Evolutionary conservation across 495 filamentous ascomycete genomes (phyloP).

Genomic region (Neurospora sp.): DNA sequence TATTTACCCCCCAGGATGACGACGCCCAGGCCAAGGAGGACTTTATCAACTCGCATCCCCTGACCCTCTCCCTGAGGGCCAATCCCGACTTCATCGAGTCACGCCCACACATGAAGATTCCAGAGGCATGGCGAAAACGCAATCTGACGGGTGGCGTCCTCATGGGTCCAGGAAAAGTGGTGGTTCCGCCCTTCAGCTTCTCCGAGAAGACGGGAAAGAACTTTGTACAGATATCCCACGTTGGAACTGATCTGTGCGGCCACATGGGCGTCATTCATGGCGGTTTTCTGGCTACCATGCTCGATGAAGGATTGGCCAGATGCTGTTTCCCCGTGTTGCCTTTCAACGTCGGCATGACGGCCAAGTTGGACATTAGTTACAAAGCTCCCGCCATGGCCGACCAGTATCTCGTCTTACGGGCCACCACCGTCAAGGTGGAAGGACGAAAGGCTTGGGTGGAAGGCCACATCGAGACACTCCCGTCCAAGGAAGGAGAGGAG

Average conservation of each 20-base stretch:
- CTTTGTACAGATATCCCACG: slow-evolving; percentile 64
- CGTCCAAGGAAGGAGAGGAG: slow-evolving; percentile 28
- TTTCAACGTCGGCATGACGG: slow-evolving; percentile 82
- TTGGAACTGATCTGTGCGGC: slow-evolving; percentile 77
- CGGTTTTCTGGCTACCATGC: slow-evolving; percentile 78
- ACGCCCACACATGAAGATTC: slow-evolving; percentile 81
- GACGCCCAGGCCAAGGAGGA: slow-evolving; percentile 54
- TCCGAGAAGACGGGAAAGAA: slow-evolving; percentile 58
- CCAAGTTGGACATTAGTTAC: slow-evolving; percentile 86
- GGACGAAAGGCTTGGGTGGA: slow-evolving; percentile 96
- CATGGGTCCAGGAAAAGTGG: slow-evolving; percentile 62
- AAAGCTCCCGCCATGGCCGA: slow-evolving; percentile 65
- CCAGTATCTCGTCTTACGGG: slow-evolving; percentile 68
- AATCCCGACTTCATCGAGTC: slow-evolving; percentile 62
- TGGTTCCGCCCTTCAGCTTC: slow-evolving; percentile 75
- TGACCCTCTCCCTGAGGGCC: slow-evolving; percentile 53
- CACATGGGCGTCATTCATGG: slow-evolving; percentile 91
- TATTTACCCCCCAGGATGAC: slow-evolving; percentile 55
- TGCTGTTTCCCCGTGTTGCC: slow-evolving; percentile 89
- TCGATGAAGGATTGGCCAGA: slow-evolving; percentile 84
- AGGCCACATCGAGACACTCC: slow-evolving; percentile 78
- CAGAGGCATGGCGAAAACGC: slow-evolving; percentile 49
- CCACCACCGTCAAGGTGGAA: slow-evolving; percentile 77
- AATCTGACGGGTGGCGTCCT: slow-evolving; percentile 80
- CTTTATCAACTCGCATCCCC: slow-evolving; percentile 64